Evolutionary conservation across 1,284 basidiomycete genomes (phyloP).

Genomic region (Ganoderma boninense): DNA sequence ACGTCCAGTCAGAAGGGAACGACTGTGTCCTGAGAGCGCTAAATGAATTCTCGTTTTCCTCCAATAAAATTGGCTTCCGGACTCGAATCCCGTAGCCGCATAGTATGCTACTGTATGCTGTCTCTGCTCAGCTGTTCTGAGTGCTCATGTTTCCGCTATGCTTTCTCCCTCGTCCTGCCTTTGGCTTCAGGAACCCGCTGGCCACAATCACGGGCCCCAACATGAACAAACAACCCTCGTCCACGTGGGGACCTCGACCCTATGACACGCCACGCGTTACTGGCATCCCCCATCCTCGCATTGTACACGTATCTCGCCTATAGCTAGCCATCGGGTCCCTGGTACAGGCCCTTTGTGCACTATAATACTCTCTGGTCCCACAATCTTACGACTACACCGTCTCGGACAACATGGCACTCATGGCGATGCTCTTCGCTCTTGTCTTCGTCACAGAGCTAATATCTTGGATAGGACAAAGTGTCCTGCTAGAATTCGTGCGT

Average conservation of each 20-base stretch:
- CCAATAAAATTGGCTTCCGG: background rate
- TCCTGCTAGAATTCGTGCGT: conserved; percentile 81
- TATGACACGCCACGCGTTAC: conserved; percentile 26
- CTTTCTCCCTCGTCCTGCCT: too few species aligned
- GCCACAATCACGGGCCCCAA: conserved; percentile 33
- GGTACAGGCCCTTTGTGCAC: conserved; percentile 12
- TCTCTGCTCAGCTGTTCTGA: background rate
- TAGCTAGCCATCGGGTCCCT: conserved; percentile 14
- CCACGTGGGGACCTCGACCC: conserved; percentile 26
- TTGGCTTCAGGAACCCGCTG: background rate
- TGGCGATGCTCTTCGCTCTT: conserved; percentile 82
- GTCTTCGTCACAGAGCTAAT: conserved; percentile 86
- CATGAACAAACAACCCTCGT: conserved; percentile 32
- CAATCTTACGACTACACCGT: conserved; percentile 9
- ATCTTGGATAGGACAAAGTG: conserved; percentile 87
- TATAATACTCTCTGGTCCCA: conserved; percentile 16
- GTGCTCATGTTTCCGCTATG: background rate
- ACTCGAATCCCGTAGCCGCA: background rate
- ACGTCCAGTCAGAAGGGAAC: too few species aligned
- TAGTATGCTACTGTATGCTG: background rate
- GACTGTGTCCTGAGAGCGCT: background rate
- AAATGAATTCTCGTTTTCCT: background rate
- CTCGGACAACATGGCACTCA: conserved; percentile 67
- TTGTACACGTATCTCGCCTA: conserved; percentile 29
- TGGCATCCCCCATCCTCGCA: conserved; percentile 8